Percentiles rank a stretch among this genome's conserved stretches.
Evolutionary conservation across 2,329 filamentous ascomycete genomes (phyloP).

Genomic region (Ascochyta viciae-villosae): DNA sequence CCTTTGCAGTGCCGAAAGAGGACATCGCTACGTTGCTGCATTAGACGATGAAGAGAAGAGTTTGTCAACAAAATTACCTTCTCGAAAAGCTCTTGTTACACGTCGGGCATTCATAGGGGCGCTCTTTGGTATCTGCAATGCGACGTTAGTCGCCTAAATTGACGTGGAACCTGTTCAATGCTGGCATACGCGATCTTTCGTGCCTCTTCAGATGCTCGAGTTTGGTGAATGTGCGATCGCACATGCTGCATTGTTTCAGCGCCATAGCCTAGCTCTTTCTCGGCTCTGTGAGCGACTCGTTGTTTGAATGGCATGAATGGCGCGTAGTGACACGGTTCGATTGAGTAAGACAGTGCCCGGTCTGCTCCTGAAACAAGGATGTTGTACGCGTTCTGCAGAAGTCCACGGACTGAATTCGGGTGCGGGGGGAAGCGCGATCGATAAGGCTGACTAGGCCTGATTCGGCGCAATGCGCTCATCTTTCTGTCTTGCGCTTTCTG

Average conservation of each 20-base stretch:
- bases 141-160: conserved; percentile 28
- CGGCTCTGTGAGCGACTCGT: conserved; percentile 15
- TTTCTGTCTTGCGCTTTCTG: not conserved
- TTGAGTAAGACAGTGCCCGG: conserved; percentile 7
- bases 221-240: conserved; percentile 63
- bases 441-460: conserved; percentile 10
- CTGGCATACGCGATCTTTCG: conserved; percentile 60
- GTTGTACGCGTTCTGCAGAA: conserved; percentile 12
- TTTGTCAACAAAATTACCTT: conserved; percentile 50
- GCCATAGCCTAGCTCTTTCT: conserved; percentile 36
- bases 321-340: conserved; percentile 18
- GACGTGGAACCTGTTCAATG: not conserved
- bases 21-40: conserved; percentile 52
- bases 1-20: conserved; percentile 61
- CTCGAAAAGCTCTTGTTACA: conserved; percentile 63
- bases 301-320: conserved; percentile 18
- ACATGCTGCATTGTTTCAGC: conserved; percentile 52
- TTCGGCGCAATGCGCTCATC: conserved; percentile 1
- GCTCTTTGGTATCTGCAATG: conserved; percentile 59
- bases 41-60: conserved; percentile 28
- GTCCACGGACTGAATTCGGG: conserved; percentile 11
- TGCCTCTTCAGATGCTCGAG: conserved; percentile 63
- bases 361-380: conserved; percentile 15
- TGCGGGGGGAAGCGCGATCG: conserved; percentile 13
- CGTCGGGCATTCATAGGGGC: conserved; percentile 61